Percentiles rank a stretch among this genome's conserved stretches.
Evolutionary conservation across 441 rosid genomes (phyloP).

Genomic region (Eutrema salsugineum): DNA sequence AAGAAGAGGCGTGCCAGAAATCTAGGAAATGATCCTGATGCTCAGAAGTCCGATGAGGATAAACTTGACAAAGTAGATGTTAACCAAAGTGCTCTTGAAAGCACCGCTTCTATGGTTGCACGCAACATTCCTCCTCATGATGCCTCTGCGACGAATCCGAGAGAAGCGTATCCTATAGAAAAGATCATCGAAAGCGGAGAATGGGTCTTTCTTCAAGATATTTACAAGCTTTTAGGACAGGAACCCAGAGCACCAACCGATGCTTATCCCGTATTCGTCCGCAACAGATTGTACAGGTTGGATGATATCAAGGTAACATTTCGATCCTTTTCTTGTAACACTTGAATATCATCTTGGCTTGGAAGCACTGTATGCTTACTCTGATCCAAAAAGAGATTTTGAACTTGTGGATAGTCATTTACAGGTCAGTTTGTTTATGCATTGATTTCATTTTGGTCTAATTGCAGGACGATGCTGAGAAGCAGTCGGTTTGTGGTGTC

Average conservation of each 20-base stretch:
- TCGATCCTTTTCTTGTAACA: not conserved
- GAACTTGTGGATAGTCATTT: not conserved
- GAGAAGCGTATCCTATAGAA: constrained; percentile 71
- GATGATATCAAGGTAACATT: constrained; percentile 48
- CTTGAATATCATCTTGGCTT: not conserved
- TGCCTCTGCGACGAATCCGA: constrained; percentile 47
- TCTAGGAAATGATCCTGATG: constrained; percentile 17
- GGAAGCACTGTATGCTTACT: not conserved
- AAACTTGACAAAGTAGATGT: constrained; percentile 4
- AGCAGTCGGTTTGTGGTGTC: constrained; percentile 39
- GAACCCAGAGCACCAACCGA: constrained; percentile 30
- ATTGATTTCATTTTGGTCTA: not conserved
- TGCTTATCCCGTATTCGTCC: constrained; percentile 62
- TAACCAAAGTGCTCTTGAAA: constrained; percentile 20
- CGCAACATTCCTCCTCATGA: constrained; percentile 67
- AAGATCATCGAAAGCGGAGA: constrained; percentile 67
- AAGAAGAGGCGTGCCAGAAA: constrained; percentile 20
- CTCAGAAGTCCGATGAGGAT: constrained; percentile 1
- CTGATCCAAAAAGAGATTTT: not conserved
- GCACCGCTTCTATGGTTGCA: constrained; percentile 8
- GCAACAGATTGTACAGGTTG: constrained; percentile 65
- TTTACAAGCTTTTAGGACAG: constrained; percentile 34
- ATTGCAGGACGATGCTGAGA: constrained; percentile 57
- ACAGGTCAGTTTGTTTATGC: not conserved
- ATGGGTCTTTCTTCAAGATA: constrained; percentile 62